phyloP scores from a whole-genome alignment of 495 filamentous ascomycete genomes.

The Penicillium mononematosum region DNA sequence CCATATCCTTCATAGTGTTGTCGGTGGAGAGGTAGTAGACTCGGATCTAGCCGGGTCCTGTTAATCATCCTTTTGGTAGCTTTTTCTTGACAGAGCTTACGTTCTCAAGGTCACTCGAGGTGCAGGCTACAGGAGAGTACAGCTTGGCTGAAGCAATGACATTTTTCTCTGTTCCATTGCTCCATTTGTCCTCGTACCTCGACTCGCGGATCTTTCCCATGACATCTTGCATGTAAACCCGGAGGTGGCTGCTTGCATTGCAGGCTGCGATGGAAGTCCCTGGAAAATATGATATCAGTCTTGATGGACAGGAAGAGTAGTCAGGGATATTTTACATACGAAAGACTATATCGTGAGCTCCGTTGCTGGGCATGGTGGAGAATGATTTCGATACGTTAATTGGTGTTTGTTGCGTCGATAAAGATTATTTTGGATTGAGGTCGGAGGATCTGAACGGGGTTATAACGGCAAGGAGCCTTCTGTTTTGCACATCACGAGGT shows the following conservation, averaged over 20 bases:
- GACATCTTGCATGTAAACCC: constrained; percentile 22
- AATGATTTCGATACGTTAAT: not conserved
- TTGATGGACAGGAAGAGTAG: not conserved
- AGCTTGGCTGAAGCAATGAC: constrained; percentile 14
- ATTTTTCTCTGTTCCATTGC: constrained; percentile 16
- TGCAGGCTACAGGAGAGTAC: constrained; percentile 12
- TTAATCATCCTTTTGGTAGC: not conserved
- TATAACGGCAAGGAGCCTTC: not conserved
- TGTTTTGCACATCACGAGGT: not conserved
- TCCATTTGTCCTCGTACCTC: constrained; percentile 13
- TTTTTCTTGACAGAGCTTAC: not conserved
- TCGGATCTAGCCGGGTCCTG: constrained; percentile 7
- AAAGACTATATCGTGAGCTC: constrained; percentile 3
- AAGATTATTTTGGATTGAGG: not conserved
- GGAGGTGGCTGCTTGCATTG: constrained; percentile 14
- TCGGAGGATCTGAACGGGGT: not conserved
- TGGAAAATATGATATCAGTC: not conserved
- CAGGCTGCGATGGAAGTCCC: constrained; percentile 18
- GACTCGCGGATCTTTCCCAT: constrained; percentile 14
- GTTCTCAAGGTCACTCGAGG: constrained; percentile 10
- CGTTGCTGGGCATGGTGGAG: not conserved
- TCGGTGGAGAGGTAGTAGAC: constrained; percentile 12
- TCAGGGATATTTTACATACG: not conserved
- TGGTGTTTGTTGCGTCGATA: not conserved
- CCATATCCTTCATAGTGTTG: constrained; percentile 10